Percentiles rank a stretch among this genome's conserved stretches.
Evolutionary conservation across 148 eudicot species (phyloP).

Genomic region (Rhododendron simsii): DNA sequence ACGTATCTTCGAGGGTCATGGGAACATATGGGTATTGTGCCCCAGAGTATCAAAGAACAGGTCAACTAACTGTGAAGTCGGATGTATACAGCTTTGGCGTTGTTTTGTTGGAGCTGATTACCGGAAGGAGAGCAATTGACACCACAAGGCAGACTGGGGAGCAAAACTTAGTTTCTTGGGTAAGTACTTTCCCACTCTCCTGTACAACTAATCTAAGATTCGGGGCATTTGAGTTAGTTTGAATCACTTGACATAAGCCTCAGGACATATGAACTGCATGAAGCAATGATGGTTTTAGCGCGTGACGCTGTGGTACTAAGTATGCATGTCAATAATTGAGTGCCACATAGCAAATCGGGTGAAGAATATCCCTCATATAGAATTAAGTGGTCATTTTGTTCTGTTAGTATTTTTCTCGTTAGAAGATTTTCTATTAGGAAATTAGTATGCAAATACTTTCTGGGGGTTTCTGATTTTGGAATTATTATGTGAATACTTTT

Average conservation of each 20-base stretch:
- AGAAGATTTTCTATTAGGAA: too few relatives aligned
- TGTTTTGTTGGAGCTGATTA: conserved; percentile 53
- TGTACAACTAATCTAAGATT: not conserved
- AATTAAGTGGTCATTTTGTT: too few relatives aligned
- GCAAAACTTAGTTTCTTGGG: conserved; percentile 58
- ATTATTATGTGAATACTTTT: not conserved
- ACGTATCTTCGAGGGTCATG: conserved; percentile 50
- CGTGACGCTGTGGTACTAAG: not conserved
- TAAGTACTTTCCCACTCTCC: conserved; percentile 14
- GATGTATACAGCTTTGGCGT: conserved; percentile 72
- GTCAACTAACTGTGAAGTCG: conserved; percentile 45
- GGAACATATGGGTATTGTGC: conserved; percentile 59
- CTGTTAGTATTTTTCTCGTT: too few relatives aligned
- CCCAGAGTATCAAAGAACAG: conserved; percentile 56
- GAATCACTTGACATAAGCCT: not conserved
- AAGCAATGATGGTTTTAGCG: not conserved
- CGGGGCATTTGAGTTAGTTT: too few relatives aligned
- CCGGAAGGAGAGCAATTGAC: conserved; percentile 58
- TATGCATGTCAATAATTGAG: not conserved
- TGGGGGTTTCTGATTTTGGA: too few relatives aligned
- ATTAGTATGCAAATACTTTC: too few relatives aligned
- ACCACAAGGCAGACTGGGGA: conserved; percentile 24
- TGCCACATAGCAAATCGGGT: not conserved
- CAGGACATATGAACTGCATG: not conserved
- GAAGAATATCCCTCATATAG: not conserved